phyloP scores from a whole-genome alignment of 1,139 yeast genomes.

The Hyphopichia buzzinii region DNA sequence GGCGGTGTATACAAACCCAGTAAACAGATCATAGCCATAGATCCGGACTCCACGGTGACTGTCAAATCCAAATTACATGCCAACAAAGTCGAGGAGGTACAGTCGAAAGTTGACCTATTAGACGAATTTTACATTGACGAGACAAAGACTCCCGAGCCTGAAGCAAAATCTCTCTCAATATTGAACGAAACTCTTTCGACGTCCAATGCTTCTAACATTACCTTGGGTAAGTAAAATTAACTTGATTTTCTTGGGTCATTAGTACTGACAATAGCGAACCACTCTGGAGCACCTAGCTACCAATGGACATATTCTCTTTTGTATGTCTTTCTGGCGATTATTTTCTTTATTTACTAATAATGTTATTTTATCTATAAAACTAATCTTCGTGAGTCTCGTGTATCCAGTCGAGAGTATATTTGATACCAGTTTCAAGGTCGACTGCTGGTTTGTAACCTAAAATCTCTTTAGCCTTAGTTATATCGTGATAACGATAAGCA shows the following conservation, averaged over 20 bases:
- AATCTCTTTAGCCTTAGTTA: constrained; percentile 74
- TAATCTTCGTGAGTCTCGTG: constrained; percentile 48
- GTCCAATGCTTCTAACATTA: constrained; percentile 1
- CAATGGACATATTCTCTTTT: too few relatives aligned
- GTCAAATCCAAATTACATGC: constrained; percentile 7
- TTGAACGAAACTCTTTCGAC: background rate
- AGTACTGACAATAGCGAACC: background rate
- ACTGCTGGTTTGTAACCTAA: constrained; percentile 83
- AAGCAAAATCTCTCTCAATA: too few relatives aligned
- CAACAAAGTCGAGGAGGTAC: constrained; percentile 1
- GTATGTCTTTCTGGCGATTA: too few relatives aligned
- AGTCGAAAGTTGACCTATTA: background rate
- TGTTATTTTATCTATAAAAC: background rate
- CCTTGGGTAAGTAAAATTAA: background rate
- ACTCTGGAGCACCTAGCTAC: background rate
- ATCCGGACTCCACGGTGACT: constrained; percentile 3
- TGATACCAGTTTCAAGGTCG: constrained; percentile 78
- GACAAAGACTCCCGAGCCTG: too few relatives aligned
- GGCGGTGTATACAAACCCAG: background rate
- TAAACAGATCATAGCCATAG: background rate
- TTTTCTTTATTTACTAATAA: background rate
- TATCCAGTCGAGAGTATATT: constrained; percentile 82
- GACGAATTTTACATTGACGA: too few relatives aligned
- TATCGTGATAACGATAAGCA: constrained; percentile 94
- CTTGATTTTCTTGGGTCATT: background rate